Conservation (phyloP, 176 grass and related monocot species). For the Avena sativa region DNA sequence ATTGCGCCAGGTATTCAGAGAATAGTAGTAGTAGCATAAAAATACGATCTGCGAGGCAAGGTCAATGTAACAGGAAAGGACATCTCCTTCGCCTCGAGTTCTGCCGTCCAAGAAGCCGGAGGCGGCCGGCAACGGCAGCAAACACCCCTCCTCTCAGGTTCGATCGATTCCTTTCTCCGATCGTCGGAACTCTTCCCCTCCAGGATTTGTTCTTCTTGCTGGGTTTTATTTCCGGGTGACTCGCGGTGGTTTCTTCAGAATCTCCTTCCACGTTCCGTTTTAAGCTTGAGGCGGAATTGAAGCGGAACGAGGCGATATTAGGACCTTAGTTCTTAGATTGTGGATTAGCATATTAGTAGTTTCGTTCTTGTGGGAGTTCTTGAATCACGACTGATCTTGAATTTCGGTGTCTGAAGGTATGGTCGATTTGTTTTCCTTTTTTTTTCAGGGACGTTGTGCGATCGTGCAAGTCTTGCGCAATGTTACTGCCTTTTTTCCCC, state of each 20-base stretch:
- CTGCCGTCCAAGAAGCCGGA: conserved; percentile 21
- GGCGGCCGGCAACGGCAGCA: background rate
- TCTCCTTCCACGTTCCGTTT: background rate
- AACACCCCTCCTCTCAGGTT: background rate
- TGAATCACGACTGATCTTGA: background rate
- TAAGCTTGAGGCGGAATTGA: background rate
- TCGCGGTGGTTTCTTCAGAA: background rate
- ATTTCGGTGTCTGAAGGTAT: background rate
- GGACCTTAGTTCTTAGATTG: background rate
- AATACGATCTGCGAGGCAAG: conserved; percentile 24
- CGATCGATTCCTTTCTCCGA: background rate
- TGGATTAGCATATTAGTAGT: background rate
- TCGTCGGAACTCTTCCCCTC: background rate
- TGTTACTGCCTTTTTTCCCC: background rate
- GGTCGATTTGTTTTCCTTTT: background rate
- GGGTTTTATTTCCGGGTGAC: too few relatives aligned
- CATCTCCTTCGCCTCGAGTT: conserved; percentile 1
- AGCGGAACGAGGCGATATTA: background rate
- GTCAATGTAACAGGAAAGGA: conserved; percentile 5
- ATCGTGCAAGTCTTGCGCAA: background rate
- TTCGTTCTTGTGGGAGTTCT: background rate
- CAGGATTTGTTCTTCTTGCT: background rate
- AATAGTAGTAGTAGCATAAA: background rate
- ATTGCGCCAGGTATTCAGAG: background rate
- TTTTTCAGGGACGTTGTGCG: background rate